Conservation (phyloP, 2,329 filamentous ascomycete genomes). For the Claviceps maximensis region DNA sequence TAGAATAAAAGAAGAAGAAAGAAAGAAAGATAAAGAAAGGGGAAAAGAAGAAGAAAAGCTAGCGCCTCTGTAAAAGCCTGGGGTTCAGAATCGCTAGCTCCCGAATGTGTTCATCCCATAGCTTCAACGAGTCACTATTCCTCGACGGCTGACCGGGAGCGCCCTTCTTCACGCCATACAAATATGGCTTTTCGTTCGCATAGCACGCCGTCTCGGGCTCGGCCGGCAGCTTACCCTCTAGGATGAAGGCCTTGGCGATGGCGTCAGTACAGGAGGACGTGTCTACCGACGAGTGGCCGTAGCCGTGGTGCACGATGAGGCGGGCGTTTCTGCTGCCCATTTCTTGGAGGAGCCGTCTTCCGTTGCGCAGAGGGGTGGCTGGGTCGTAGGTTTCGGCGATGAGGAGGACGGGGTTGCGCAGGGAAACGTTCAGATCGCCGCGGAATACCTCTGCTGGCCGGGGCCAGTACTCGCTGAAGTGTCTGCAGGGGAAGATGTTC, state of each 20-base stretch:
- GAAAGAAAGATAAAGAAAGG: too few relatives aligned
- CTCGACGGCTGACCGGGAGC: background rate
- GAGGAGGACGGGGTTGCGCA: conserved; percentile 31
- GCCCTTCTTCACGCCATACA: conserved; percentile 20
- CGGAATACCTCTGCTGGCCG: conserved; percentile 32
- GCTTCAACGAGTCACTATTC: conserved; percentile 4
- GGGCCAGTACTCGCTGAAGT: conserved; percentile 32
- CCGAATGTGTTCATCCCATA: conserved; percentile 11
- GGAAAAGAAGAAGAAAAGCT: too few relatives aligned
- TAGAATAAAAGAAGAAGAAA: too few relatives aligned
- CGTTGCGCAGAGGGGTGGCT: conserved; percentile 35
- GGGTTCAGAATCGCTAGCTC: conserved; percentile 8
- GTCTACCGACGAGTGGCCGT: conserved; percentile 34
- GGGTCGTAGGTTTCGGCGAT: conserved; percentile 37
- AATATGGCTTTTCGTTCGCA: conserved; percentile 34
- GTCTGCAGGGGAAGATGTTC: conserved; percentile 31
- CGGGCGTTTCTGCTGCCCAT: conserved; percentile 35
- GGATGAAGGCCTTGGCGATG: conserved; percentile 26
- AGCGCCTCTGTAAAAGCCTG: too few relatives aligned
- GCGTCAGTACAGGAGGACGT: conserved; percentile 30
- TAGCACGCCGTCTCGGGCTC: conserved; percentile 31
- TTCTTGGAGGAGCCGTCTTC: conserved; percentile 27
- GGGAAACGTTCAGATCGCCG: conserved; percentile 29
- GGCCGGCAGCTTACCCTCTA: conserved; percentile 26
- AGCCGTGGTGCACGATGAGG: conserved; percentile 35